Conservation (phyloP, 2,329 filamentous ascomycete genomes). For the Aspergillus amoenus region DNA sequence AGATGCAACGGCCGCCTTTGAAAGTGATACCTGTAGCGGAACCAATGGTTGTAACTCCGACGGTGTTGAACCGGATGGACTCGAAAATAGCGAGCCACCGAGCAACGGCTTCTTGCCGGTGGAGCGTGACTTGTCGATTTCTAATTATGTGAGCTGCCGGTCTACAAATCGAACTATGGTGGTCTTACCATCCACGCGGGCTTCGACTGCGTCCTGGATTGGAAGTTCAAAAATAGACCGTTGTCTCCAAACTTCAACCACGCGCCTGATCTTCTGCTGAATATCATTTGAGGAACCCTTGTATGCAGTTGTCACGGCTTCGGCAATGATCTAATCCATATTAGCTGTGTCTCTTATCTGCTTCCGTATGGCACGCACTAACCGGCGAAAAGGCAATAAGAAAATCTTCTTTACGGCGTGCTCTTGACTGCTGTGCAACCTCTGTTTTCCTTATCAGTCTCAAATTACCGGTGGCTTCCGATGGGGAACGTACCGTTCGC, state of each 20-base stretch:
- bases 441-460: conserved; percentile 55
- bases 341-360: conserved; percentile 20
- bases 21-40: conserved; percentile 68
- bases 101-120: conserved; percentile 56
- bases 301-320: conserved; percentile 87
- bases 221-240: conserved; percentile 77
- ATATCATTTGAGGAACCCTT: conserved; percentile 83
- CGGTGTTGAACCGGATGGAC: conserved; percentile 60
- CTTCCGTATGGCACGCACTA: conserved; percentile 17
- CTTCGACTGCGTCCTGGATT: conserved; percentile 78
- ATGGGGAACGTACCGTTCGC: conserved; percentile 72
- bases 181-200: conserved; percentile 69
- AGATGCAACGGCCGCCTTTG: conserved; percentile 68
- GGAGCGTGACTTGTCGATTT: conserved; percentile 57
- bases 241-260: conserved; percentile 92
- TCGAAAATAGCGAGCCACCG: conserved; percentile 70
- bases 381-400: conserved; percentile 83
- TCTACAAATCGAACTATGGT: background rate
- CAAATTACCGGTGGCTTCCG: background rate
- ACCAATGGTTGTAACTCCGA: conserved; percentile 75
- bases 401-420: conserved; percentile 88
- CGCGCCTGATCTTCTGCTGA: conserved; percentile 81
- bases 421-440: conserved; percentile 94
- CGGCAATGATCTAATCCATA: conserved; percentile 66
- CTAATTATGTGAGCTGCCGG: conserved; percentile 29